Conservation (phyloP, 495 filamentous ascomycete genomes). For the Penicillium pulvis region DNA sequence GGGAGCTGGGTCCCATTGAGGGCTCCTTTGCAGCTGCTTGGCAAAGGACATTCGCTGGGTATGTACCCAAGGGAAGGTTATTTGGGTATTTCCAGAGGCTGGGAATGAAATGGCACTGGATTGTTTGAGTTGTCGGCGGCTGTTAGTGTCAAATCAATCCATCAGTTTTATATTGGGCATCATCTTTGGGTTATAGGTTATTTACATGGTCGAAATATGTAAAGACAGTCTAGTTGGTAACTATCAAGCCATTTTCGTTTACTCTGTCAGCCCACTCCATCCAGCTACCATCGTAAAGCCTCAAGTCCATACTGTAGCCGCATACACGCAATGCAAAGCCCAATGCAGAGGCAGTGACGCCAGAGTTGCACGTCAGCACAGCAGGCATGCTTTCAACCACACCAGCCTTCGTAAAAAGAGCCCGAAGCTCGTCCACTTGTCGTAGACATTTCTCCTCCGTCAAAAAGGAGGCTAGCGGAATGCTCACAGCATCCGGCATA, state of each 20-base stretch:
- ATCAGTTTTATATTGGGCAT: not conserved
- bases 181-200: too few relatives aligned
- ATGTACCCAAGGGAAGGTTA: slow-evolving; percentile 49
- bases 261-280: slow-evolving; percentile 34
- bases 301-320: slow-evolving; percentile 16
- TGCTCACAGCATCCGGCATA: slow-evolving; percentile 34
- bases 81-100: slow-evolving; percentile 55
- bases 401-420: slow-evolving; percentile 25
- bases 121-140: not conserved
- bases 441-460: slow-evolving; percentile 18
- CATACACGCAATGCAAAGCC: slow-evolving; percentile 26
- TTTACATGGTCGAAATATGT: not conserved
- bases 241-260: slow-evolving; percentile 6
- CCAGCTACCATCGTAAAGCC: slow-evolving; percentile 43
- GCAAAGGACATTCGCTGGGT: slow-evolving; percentile 44
- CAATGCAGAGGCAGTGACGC: slow-evolving; percentile 35
- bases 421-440: slow-evolving; percentile 14
- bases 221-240: not conserved
- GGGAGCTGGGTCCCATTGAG: slow-evolving; percentile 47
- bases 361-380: slow-evolving; percentile 38
- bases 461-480: slow-evolving; percentile 31
- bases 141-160: not conserved
- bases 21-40: slow-evolving; percentile 49
- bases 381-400: slow-evolving; percentile 14
- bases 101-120: slow-evolving; percentile 48